These are phyloP conservation scores for Piper longum DNA, from an alignment of 164 flowering plant genomes.

Conservation along the genomic window DNA sequence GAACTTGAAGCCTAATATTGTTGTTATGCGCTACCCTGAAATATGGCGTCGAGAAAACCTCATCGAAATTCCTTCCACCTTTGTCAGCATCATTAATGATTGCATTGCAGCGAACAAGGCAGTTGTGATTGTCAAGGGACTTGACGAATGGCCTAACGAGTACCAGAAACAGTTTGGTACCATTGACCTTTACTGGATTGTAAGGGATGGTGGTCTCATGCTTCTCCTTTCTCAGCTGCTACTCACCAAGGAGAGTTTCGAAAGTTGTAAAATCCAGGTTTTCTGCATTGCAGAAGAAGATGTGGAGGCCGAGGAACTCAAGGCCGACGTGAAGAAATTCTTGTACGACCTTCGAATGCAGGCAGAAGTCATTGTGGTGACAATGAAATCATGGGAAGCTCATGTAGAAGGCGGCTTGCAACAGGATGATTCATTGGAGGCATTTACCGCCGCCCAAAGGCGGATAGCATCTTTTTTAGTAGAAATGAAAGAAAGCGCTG, in stretches of 20 bases:
- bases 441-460: slow-evolving; percentile 49
- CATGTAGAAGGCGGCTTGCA: slow-evolving; percentile 29
- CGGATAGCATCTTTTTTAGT: slow-evolving; percentile 42
- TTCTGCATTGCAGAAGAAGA: slow-evolving; percentile 98
- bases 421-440: slow-evolving; percentile 76
- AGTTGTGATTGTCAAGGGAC: slow-evolving; percentile 91
- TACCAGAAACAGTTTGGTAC: slow-evolving; percentile 88
- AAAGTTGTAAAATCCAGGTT: slow-evolving; percentile 92
- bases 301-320: slow-evolving; percentile 75
- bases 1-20: slow-evolving; percentile 93
- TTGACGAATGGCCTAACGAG: slow-evolving; percentile 97
- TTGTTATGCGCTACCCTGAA: slow-evolving; percentile 97
- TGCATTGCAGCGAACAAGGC: slow-evolving; percentile 97
- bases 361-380: slow-evolving; percentile 85
- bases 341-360: slow-evolving; percentile 95
- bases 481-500: slow-evolving; percentile 46
- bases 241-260: slow-evolving; percentile 84
- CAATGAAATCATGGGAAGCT: slow-evolving; percentile 81
- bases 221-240: slow-evolving; percentile 93
- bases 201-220: slow-evolving; percentile 97
- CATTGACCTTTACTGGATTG: slow-evolving; percentile 95
- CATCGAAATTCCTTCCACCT: slow-evolving; percentile 71
- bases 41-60: slow-evolving; percentile 94
- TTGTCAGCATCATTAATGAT: slow-evolving; percentile 87
- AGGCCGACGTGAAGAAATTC: slow-evolving; percentile 85